Conservation (phyloP, 2,329 filamentous ascomycete genomes). For the Aspergillus texensis region DNA sequence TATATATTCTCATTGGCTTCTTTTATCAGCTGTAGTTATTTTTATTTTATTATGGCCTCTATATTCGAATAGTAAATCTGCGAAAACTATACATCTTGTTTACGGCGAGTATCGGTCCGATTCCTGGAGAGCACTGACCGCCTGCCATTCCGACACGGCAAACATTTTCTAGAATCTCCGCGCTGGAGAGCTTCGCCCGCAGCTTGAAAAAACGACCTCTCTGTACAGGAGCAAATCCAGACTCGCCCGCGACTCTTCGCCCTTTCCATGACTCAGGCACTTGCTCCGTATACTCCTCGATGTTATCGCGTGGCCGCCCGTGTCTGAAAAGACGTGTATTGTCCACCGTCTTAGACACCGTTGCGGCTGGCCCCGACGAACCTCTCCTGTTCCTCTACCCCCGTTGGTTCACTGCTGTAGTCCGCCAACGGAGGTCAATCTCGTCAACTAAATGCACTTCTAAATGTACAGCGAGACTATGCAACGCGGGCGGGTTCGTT, state of each 20-base stretch:
- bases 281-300: conserved; percentile 28
- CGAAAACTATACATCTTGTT: not conserved
- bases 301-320: conserved; percentile 48
- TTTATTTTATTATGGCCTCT: not conserved
- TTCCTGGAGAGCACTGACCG: conserved; percentile 21
- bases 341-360: conserved; percentile 39
- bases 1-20: not conserved
- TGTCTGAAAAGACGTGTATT: conserved; percentile 44
- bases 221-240: conserved; percentile 4
- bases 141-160: conserved; percentile 23
- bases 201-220: not conserved
- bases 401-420: conserved; percentile 38
- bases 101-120: conserved; percentile 3
- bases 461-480: not conserved
- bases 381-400: conserved; percentile 52
- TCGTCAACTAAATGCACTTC: conserved; percentile 17
- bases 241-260: conserved; percentile 2
- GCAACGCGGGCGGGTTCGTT: not conserved
- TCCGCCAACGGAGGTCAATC: conserved; percentile 25
- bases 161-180: conserved; percentile 25
- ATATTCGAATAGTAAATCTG: not conserved
- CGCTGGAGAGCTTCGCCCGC: conserved; percentile 16
- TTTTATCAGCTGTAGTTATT: not conserved
- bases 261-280: conserved; percentile 22
- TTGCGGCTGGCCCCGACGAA: conserved; percentile 42